phyloP scores from a whole-genome alignment of 2,329 filamentous ascomycete species.

The Trichocomaceae sp. region DNA sequence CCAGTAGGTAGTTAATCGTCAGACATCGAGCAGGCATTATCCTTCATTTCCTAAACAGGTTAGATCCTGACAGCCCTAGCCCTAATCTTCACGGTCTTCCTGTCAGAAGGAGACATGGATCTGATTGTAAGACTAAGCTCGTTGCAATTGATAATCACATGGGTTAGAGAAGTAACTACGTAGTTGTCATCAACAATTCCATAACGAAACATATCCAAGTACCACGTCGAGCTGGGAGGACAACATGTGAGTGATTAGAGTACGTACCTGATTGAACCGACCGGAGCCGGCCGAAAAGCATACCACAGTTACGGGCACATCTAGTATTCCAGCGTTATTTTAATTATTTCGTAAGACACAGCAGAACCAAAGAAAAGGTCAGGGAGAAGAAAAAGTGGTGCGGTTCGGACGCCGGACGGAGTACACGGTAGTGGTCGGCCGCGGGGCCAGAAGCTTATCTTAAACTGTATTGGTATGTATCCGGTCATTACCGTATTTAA shows the following conservation, averaged over 20 bases:
- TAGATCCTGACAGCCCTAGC: background rate
- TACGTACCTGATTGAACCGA: background rate
- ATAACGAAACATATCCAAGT: too few relatives aligned
- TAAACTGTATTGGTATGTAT: background rate
- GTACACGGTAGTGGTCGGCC: background rate
- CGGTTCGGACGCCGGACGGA: too few relatives aligned
- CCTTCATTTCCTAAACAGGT: background rate
- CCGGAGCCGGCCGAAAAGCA: constrained; percentile 11
- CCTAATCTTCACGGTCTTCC: background rate
- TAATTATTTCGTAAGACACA: background rate
- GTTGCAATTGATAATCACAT: too few relatives aligned
- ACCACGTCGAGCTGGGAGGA: too few relatives aligned
- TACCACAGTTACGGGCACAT: background rate
- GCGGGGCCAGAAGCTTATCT: background rate
- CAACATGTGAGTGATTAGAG: too few relatives aligned
- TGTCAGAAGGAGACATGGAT: too few relatives aligned
- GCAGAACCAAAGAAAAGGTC: background rate
- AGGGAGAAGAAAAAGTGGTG: background rate
- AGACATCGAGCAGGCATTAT: background rate
- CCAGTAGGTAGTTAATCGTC: too few relatives aligned
- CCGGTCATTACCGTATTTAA: background rate
- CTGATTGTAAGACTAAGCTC: background rate
- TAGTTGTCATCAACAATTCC: too few relatives aligned
- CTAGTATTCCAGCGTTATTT: background rate
- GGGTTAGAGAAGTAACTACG: too few relatives aligned